These are phyloP conservation scores for Myxozyma lipomycoides DNA, from an alignment of 805 yeast species.

Conservation along the genomic window DNA sequence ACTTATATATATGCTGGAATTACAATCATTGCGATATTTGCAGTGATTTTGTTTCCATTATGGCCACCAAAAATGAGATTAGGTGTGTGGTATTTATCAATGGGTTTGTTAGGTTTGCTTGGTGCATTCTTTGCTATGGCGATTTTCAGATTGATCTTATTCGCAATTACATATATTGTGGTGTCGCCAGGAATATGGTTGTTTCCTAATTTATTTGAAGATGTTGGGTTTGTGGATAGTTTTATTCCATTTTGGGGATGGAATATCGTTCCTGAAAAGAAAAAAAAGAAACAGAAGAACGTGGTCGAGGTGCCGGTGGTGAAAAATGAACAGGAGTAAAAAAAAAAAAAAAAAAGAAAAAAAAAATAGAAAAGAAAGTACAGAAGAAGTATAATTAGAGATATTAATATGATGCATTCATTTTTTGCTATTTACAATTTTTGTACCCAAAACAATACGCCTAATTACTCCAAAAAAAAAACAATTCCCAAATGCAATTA, in stretches of 20 bases:
- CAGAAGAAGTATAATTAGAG: too few relatives aligned
- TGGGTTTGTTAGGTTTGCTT: constrained; percentile 68
- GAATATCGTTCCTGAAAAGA: constrained; percentile 41
- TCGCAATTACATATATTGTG: constrained; percentile 53
- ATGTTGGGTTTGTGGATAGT: constrained; percentile 89
- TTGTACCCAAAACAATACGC: not conserved
- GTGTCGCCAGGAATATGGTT: constrained; percentile 84
- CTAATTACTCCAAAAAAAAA: not conserved
- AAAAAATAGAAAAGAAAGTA: too few relatives aligned
- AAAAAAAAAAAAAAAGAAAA: not conserved
- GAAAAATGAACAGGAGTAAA: constrained; percentile 1
- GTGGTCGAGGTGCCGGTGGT: constrained; percentile 1
- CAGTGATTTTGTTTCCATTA: constrained; percentile 75
- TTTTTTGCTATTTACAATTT: too few relatives aligned
- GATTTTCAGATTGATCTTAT: constrained; percentile 69
- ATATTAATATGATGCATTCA: too few relatives aligned
- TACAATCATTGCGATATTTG: constrained; percentile 60
- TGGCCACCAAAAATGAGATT: constrained; percentile 90
- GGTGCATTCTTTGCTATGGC: constrained; percentile 75
- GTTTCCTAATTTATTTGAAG: constrained; percentile 93
- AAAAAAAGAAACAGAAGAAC: constrained; percentile 12
- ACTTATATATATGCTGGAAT: constrained; percentile 60
- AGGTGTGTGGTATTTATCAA: constrained; percentile 86
- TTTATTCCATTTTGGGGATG: constrained; percentile 86
- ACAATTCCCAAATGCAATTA: not conserved